Evolutionary conservation across 495 filamentous ascomycete genomes (phyloP), one percentile per base, ranked within the genome.

Genomic region (Neurospora sp.): DNA sequence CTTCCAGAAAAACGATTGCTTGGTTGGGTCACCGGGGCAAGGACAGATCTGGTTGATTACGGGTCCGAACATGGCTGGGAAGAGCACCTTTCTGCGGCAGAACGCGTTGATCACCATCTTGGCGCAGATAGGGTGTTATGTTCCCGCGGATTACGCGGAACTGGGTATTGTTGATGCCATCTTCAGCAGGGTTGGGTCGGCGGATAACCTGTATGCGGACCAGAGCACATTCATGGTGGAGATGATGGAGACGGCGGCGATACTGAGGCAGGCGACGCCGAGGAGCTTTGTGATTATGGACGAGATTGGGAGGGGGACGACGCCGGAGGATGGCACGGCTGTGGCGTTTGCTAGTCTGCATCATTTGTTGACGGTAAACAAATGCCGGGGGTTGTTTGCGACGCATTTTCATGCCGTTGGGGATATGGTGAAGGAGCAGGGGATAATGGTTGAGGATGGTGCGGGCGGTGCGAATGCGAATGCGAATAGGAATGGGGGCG

Each of bases 51-150:
- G 93, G 91, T 87, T 99, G 37, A 92, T 99, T 74, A 98, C 95
- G 1, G 96, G 96, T 0, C 96, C 96, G n/a, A 99, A 99, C 83
- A 99, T 99, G 96, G 96, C 91, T 7, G 96, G 96, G 39, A 99
- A 99, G 82, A 93, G 90, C 78, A 99, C 96, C 0, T 99, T 96
- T 78, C 84, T 99, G 3, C 90, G 96, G 3, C 96, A 98, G 72
- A 98, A 97, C 81, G 96, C 96, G 1, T 84, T 99, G 71, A 96
- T 98, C 76, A 92, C 91, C 6, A 93, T 99, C 71, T 87, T 99
- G 9, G 94, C 96, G 0, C 96, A 99, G 80, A 90, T 92, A 0
- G 96, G 96, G 1, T 94, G 89, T 42, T 98, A 93, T 76, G 95
- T 99, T 0, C 96, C 96, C 1, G 96, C 96, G 3, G 86, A 90